Evolutionary conservation across 2,329 filamentous ascomycete genomes (phyloP), one percentile per base, ranked within the genome.

Genomic region (Aspergillus cejpii): DNA sequence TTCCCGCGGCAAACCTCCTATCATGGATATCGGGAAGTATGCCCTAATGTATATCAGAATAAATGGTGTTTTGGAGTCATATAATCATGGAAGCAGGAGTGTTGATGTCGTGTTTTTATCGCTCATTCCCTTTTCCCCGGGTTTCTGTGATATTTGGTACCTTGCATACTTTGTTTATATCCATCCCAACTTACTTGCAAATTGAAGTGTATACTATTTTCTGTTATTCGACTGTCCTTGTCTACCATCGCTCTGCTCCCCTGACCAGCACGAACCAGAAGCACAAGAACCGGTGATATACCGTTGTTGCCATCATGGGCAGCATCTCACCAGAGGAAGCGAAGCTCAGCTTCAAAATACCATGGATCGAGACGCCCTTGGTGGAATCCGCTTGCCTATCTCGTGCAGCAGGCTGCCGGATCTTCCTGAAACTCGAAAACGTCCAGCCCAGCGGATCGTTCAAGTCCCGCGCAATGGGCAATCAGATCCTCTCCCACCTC

Each of bases 351-450:
- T 57, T 60, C 49, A 62, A 64, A 41, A 64, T 59, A 41, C 81
- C 85, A 44, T 89, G 84, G 83, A 77, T 80, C 48, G 72, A 83
- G 61, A 90, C 86, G 14, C 85, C 86, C 20, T 74, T 86, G 49
- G 74, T 86, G 47, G 77, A 81, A 58, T 87, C 81, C 2, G 72
- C 75, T 40, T 71, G 78, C 11, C 74, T 90, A 28, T 88, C 84
- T 34, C 76, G 79, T 51, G 75, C 76, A 51, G 83, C 84, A 53
- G 85, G 85, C 65, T 90, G 85, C 72, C 83, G 85, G 70, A 80
- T 94, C 65, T 87, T 85, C 65, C 80, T 94, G 59, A 94, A 94
- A 66, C 79, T 92, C 50, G 87, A 94, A 58, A 87, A 85, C 62
- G 78, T 89, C 43, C 88, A 94, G 61, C 88, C 87, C 3, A 85